Base-by-base conservation (phyloP, 106 monocot genomes). In the Hemerocallis citrina region DNA sequence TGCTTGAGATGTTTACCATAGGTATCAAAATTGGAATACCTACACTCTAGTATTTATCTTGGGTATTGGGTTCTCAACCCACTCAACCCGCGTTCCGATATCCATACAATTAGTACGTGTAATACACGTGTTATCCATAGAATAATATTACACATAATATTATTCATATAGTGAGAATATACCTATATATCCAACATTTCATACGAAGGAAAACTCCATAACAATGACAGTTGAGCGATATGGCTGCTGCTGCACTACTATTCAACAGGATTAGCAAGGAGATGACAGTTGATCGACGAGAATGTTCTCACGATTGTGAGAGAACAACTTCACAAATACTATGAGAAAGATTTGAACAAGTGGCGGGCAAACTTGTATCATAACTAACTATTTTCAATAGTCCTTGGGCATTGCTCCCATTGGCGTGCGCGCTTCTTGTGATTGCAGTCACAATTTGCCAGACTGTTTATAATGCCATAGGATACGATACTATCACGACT, bases 221-320 rank as follows among this genome's bases (percentile, higher is more conserved):
- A 74, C 49, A 50, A 29, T 24, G n/a, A n/a, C 41, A 65, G 21
- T 69, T 69, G 6, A 65, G 74, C 19, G 69, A 70, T 12, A 22
- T 35, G 36, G n/a, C n/a, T n/a, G 35, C 34, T 2, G 35, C 21
- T 24, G 57, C 57, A 7, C 35, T 15, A 20, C 2, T 57, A 16
- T 57, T 57, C 36, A 57, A 57, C 14, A 13, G 14, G 55, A 55
- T 55, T 14, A 16, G 14, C 4, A 55, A 32, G 55, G 55, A 57
- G 9, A 9, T 35, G 35, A 36, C n/a, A 8, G 35, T 35, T 2
- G 57, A 57, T 35, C 57, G n/a, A 15, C 4, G 17, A 57, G 3
- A 57, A 35, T 36, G 6, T 1, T n/a, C 19, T 57, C 19, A 20
- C 6, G 34, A 3, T 5, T 7, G 57, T 57, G n/a, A 16, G 57